Base-by-base conservation (phyloP, 1,284 basidiomycete genomes). In the Leccinum pachyderme region DNA sequence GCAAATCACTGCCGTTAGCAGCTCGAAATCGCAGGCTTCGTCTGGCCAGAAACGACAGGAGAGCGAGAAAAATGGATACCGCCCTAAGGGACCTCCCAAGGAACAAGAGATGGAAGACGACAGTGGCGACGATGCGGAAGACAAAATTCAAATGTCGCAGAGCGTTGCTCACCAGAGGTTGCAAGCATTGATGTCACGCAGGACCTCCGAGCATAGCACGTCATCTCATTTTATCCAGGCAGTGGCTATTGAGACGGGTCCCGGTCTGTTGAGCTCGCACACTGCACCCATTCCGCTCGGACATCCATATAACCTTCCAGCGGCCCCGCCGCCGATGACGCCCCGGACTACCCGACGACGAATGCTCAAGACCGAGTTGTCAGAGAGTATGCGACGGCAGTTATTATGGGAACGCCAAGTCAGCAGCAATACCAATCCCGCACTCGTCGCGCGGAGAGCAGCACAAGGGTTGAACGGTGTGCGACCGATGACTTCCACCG, bases 301-400 rank as follows among this genome's bases (percentile, higher is more conserved):
- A 5, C 86, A 87, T 65, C 87, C 87, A 4, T 91, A 89, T 71
- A 89, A 87, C 62, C 77, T 91, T 27, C 88, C 89, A 0, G 74
- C 77, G 1, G 80, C 86, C 18, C 80, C 84, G 0, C 75, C 81
- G 28, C 89, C 92, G 0, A 87, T 88, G 62, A 91, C 92, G 1
- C 93, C 93, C 1, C 82, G 89, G 29, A 93, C 93, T 35, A 94
- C 91, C 15, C 81, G 93, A 5, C 79, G 89, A 48, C 81, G 84
- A 63, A 95, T 95, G 91, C 77, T 95, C 49, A 79, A 84, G 55
- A 87, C 86, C 24, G 93, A 96, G 72, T 77, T 96, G 66, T 89
- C 89, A 47, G 93, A 95, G 73, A 89, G 86, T 58, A 73, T 96
- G 57, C 78, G 93, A 22, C 77, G 88, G 49, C 91, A 95, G 63